These are phyloP conservation scores for Maudiozyma bulderi DNA, from an alignment of 805 yeast genomes.

Conservation along the genomic window DNA sequence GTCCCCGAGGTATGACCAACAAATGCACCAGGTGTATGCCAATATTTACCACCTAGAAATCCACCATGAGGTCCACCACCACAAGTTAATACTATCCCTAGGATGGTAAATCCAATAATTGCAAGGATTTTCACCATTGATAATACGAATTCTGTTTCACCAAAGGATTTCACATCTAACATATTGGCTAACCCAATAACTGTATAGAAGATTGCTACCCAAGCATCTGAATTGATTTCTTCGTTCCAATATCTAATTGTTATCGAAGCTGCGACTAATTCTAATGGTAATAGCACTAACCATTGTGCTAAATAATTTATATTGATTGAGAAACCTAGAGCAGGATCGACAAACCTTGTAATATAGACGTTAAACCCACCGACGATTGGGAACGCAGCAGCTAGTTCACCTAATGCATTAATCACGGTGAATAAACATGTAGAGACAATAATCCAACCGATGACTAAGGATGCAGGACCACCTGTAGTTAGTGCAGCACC, in stretches of 20 bases:
- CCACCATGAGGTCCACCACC: conserved; percentile 38
- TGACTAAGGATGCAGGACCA: conserved; percentile 56
- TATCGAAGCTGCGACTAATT: conserved; percentile 50
- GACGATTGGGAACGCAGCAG: conserved; percentile 44
- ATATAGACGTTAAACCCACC: conserved; percentile 45
- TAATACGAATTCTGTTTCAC: conserved; percentile 47
- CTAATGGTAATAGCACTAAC: conserved; percentile 49
- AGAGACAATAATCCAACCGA: conserved; percentile 47
- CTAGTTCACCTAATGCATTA: conserved; percentile 43
- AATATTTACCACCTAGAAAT: conserved; percentile 37
- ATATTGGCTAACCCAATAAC: conserved; percentile 40
- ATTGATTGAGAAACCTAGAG: conserved; percentile 46
- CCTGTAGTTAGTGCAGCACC: conserved; percentile 49
- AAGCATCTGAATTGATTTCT: conserved; percentile 45
- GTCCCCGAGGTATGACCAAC: conserved; percentile 31
- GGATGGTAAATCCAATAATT: conserved; percentile 43
- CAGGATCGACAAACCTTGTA: conserved; percentile 45
- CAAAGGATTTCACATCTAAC: conserved; percentile 45
- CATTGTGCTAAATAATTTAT: conserved; percentile 47
- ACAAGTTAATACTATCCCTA: conserved; percentile 40
- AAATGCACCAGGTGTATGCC: conserved; percentile 55
- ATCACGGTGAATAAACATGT: conserved; percentile 51
- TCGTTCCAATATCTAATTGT: conserved; percentile 47
- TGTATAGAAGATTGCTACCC: conserved; percentile 48
- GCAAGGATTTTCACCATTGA: conserved; percentile 42